phyloP scores from a whole-genome alignment of 805 yeast genomes.

The Candida easanensis region DNA sequence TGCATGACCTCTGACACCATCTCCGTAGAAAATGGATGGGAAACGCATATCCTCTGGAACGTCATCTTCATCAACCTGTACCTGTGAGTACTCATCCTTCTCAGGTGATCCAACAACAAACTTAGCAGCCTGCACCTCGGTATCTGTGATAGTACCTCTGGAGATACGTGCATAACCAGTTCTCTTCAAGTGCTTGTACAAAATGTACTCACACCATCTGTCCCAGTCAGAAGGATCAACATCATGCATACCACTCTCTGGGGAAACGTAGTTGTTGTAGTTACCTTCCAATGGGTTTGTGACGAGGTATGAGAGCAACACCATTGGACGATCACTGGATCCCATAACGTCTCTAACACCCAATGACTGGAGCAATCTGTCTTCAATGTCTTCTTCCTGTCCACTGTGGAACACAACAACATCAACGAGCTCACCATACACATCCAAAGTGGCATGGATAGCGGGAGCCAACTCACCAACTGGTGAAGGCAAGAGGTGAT shows the following conservation, averaged over 20 bases:
- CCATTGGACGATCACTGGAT: conserved; percentile 73
- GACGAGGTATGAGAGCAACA: conserved; percentile 86
- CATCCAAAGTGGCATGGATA: conserved; percentile 90
- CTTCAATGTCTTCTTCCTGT: conserved; percentile 96
- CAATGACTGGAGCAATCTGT: conserved; percentile 80
- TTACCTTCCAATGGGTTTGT: conserved; percentile 86
- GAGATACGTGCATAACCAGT: conserved; percentile 93
- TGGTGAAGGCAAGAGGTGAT: conserved; percentile 91
- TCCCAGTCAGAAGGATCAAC: conserved; percentile 94
- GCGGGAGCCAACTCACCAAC: conserved; percentile 99
- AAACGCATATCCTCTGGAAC: conserved; percentile 65
- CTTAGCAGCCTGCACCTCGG: conserved; percentile 94
- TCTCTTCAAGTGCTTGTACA: conserved; percentile 82
- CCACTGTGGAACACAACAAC: conserved; percentile 97
- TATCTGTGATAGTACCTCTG: conserved; percentile 92
- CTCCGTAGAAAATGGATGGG: conserved; percentile 79
- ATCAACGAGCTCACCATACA: conserved; percentile 84
- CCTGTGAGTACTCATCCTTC: conserved; percentile 47
- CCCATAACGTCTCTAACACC: conserved; percentile 81
- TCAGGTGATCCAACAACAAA: conserved; percentile 41
- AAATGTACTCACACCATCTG: conserved; percentile 97
- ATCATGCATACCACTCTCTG: conserved; percentile 82
- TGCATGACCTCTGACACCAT: conserved; percentile 89
- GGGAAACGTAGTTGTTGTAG: conserved; percentile 87
- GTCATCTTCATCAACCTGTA: conserved; percentile 50